Base-by-base conservation (phyloP, 805 yeast genomes). In the Sporopachydermia lactativora region DNA sequence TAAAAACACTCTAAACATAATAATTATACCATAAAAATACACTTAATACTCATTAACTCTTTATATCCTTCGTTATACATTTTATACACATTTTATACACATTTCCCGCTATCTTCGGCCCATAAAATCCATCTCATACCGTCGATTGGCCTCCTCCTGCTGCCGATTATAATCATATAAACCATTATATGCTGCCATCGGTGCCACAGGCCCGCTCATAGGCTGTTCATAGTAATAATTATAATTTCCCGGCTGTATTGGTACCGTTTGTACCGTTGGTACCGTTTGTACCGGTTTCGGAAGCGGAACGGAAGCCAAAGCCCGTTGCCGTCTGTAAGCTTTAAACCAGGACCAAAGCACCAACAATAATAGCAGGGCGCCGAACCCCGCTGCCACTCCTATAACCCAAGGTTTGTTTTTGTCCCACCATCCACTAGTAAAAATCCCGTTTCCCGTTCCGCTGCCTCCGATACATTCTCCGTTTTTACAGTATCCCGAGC, bases 381-480 rank as follows among this genome's bases (percentile, higher is more conserved):
- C 31, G n/a, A 24, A 8, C 31, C 31, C 31, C n/a, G 31, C 31
- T 24, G 31, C 31, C 8, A 24, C 31, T 8, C 31, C 31, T 8
- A 24, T 24, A 24, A 24, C n/a, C 31, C 31, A 24, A 8, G 31
- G 13, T n/a, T 24, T 24, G n/a, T 24, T 24, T 8, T 8, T 8
- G 8, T n/a, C n/a, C 31, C 31, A 24, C 31, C 31, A 24, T 8
- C 13, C 8, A n/a, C 31, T 24, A 24, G 8, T 24, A 24, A 24
- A 24, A 8, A 24, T n/a, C 8, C 31, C 31, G n/a, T n/a, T n/a
- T 8, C 31, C 31, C 13, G 31, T 24, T 8, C 31, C n/a, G n/a
- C 13, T 8, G 13, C 58, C 60, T 13, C 57, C 60, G 5, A 49
- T 38, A 42, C 62, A 57, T 5, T n/a, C 36, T 4, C 62, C 62